These are phyloP conservation scores for Phaeosphaeriaceae sp. DNA, from an alignment of 2,329 filamentous ascomycete species.

Conservation along the genomic window DNA sequence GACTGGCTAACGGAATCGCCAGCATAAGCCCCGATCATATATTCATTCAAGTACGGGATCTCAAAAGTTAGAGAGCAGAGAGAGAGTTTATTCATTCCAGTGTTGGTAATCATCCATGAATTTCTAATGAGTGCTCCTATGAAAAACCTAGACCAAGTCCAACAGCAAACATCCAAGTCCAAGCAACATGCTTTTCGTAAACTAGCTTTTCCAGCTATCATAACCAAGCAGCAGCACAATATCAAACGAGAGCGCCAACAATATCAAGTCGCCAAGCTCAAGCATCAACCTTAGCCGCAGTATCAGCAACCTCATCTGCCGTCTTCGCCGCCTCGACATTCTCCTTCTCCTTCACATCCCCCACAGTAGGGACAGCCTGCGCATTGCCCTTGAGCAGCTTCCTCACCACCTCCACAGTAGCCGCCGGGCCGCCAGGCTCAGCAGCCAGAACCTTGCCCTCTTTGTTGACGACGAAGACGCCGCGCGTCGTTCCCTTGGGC, in stretches of 20 bases:
- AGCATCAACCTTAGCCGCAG: constrained; percentile 49
- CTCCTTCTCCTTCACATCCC: constrained; percentile 46
- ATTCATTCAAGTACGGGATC: no score
- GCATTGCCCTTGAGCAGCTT: constrained; percentile 61
- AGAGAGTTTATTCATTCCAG: no score
- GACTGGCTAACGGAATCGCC: background rate
- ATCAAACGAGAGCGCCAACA: background rate
- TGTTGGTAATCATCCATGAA: background rate
- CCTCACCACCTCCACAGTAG: constrained; percentile 79
- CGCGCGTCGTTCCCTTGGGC: constrained; percentile 80
- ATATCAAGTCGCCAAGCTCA: background rate
- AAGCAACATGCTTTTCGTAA: background rate
- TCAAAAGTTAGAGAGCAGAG: no score
- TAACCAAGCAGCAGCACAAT: background rate
- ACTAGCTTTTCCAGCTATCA: background rate
- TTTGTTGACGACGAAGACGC: constrained; percentile 88
- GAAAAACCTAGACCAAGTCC: background rate
- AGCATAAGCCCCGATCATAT: background rate
- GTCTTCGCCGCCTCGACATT: constrained; percentile 47
- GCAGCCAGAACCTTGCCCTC: constrained; percentile 78
- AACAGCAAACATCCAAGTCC: background rate
- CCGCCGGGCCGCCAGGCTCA: constrained; percentile 77
- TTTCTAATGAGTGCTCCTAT: background rate
- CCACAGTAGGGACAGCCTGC: background rate
- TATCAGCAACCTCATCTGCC: constrained; percentile 57